Percentiles rank a stretch among this genome's conserved stretches.
Evolutionary conservation across 2,329 filamentous ascomycete species (phyloP).

Genomic region (Amphichorda felina): DNA sequence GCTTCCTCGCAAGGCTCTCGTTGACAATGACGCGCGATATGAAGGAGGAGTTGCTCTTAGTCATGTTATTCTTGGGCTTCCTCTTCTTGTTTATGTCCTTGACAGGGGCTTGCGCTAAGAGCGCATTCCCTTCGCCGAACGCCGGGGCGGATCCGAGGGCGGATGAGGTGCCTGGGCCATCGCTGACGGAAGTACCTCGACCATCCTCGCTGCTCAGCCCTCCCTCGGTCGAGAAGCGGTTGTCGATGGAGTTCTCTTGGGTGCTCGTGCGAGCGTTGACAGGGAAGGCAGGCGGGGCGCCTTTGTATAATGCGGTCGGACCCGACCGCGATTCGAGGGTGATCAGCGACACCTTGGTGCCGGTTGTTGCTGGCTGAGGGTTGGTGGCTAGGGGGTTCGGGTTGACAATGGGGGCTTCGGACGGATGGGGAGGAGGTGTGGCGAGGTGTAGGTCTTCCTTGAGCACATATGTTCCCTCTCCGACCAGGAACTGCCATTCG

Average conservation of each 20-base stretch:
- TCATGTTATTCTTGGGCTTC: slow-evolving; percentile 97
- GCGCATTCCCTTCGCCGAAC: slow-evolving; percentile 78
- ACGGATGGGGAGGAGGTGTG: slow-evolving; percentile 89
- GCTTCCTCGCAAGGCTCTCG: slow-evolving; percentile 64
- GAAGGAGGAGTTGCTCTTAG: slow-evolving; percentile 97
- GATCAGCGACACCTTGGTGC: slow-evolving; percentile 74
- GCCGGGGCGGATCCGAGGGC: slow-evolving; percentile 42
- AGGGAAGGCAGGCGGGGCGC: not conserved
- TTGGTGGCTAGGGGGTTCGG: slow-evolving; percentile 84
- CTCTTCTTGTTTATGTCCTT: slow-evolving; percentile 71
- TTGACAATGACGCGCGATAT: slow-evolving; percentile 93
- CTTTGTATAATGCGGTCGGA: slow-evolving; percentile 16
- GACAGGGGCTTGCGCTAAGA: slow-evolving; percentile 48
- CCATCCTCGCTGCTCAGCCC: slow-evolving; percentile 46
- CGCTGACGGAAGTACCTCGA: slow-evolving; percentile 39
- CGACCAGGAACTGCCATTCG: slow-evolving; percentile 83
- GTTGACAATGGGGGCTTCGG: slow-evolving; percentile 76
- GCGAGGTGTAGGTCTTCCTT: slow-evolving; percentile 87
- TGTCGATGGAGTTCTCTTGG: slow-evolving; percentile 50
- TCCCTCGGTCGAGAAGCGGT: slow-evolving; percentile 47
- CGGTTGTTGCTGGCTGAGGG: slow-evolving; percentile 70
- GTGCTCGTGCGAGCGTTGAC: slow-evolving; percentile 31
- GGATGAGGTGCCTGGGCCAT: slow-evolving; percentile 24
- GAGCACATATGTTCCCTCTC: slow-evolving; percentile 90
- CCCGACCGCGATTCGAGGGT: slow-evolving; percentile 51